Evolutionary conservation across 805 yeast genomes (phyloP).

Genomic region (Ogataea paradorogensis): DNA sequence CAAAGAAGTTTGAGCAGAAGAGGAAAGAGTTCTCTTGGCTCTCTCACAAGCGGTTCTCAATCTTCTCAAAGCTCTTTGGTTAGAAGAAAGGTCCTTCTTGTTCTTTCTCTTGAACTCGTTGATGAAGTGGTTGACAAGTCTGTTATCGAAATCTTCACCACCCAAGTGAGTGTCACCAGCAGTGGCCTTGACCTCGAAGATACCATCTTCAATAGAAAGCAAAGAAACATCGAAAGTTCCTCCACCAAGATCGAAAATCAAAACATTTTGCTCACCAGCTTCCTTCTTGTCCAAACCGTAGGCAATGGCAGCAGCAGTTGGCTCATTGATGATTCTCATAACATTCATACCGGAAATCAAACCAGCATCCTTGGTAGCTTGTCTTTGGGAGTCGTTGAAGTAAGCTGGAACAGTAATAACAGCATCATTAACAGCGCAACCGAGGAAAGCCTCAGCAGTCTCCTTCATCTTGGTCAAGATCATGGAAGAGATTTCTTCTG

Average conservation of each 20-base stretch:
- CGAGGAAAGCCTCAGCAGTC: constrained; percentile 75
- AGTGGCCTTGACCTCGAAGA: constrained; percentile 95
- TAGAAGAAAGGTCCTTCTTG: constrained; percentile 83
- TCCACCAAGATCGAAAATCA: constrained; percentile 97
- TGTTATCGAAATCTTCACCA: constrained; percentile 99
- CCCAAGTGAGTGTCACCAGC: constrained; percentile 99
- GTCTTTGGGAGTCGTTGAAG: constrained; percentile 78
- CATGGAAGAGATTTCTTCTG: constrained; percentile 76
- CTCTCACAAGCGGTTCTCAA: constrained; percentile 98
- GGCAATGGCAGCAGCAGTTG: constrained; percentile 98
- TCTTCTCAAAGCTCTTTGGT: constrained; percentile 96
- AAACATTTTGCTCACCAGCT: constrained; percentile 88
- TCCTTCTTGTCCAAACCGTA: constrained; percentile 74
- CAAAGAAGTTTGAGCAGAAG: constrained; percentile 92
- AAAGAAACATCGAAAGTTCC: constrained; percentile 98
- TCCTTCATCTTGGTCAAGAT: constrained; percentile 80
- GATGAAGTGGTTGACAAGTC: constrained; percentile 89
- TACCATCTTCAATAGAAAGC: constrained; percentile 91
- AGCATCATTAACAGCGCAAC: constrained; percentile 68
- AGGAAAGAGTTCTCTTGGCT: constrained; percentile 97
- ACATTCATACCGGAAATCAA: constrained; percentile 77
- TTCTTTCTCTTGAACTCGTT: constrained; percentile 90
- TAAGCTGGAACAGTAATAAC: constrained; percentile 79
- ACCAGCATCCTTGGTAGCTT: constrained; percentile 82
- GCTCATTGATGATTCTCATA: constrained; percentile 74